These are phyloP conservation scores for Calcarisporium arbuscula DNA, from an alignment of 2,329 filamentous ascomycete species.

Conservation along the genomic window DNA sequence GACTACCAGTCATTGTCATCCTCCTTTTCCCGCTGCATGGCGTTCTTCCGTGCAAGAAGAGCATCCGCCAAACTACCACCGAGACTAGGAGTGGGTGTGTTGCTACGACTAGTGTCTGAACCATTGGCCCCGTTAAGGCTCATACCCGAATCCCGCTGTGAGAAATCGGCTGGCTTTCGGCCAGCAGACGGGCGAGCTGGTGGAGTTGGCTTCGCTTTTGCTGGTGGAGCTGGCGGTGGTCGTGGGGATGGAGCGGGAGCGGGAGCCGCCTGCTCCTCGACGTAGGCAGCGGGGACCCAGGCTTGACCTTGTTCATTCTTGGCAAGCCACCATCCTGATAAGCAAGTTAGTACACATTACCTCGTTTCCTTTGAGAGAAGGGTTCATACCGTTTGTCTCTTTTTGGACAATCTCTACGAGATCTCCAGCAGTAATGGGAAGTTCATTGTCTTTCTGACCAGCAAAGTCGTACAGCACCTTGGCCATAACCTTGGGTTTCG, in stretches of 20 bases:
- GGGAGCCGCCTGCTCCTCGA: slow-evolving; percentile 71
- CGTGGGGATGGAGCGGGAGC: slow-evolving; percentile 54
- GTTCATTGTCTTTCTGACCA: slow-evolving; percentile 77
- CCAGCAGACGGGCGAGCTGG: slow-evolving; percentile 66
- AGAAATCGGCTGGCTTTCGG: slow-evolving; percentile 64
- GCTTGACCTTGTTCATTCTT: slow-evolving; percentile 70
- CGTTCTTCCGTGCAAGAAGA: slow-evolving; percentile 68
- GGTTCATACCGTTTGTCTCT: slow-evolving; percentile 77
- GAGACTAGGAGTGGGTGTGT: slow-evolving; percentile 64
- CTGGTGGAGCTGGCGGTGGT: slow-evolving; percentile 62
- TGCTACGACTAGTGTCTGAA: slow-evolving; percentile 58
- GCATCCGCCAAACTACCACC: slow-evolving; percentile 72
- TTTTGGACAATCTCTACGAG: slow-evolving; percentile 88
- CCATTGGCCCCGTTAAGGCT: slow-evolving; percentile 52
- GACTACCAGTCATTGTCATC: slow-evolving; percentile 65
- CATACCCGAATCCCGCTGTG: slow-evolving; percentile 66
- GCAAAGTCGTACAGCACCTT: slow-evolving; percentile 91
- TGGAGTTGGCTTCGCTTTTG: slow-evolving; percentile 61
- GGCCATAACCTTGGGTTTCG: slow-evolving; percentile 64
- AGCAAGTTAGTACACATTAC: slow-evolving; percentile 23
- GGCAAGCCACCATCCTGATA: slow-evolving; percentile 91
- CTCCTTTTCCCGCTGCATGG: slow-evolving; percentile 64
- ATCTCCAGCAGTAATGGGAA: slow-evolving; percentile 73
- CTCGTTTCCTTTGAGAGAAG: background rate
- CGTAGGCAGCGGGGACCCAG: slow-evolving; percentile 91